Evolutionary conservation across 192 early-diverging fungal species (phyloP), one percentile per base, ranked within the genome.

Genomic region (Coemansia biformis): DNA sequence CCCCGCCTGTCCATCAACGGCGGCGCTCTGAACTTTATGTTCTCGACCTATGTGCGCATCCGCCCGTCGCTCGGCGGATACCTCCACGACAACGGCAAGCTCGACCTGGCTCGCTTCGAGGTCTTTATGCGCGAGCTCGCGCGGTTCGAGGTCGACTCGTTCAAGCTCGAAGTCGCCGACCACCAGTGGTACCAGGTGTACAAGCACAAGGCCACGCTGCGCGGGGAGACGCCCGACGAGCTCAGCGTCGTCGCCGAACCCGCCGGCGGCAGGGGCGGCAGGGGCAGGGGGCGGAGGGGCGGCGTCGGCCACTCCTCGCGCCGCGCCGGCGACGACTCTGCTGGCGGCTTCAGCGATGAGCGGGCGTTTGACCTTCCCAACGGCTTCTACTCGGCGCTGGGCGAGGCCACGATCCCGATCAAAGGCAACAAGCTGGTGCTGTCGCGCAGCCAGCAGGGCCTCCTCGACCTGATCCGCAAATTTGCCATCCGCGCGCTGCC

Each of bases 1-100:
- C 93, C 93, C 30, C 88, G 86, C 48, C 76, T 98, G 28, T 90
- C 96, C 46, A 99, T 99, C 56, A 85, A 85, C 21, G 89, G 93
- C 67, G 92, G 92, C 41, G 93, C 92, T 0, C 56, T 88, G 22
- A 79, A 77, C 44, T 69, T 86, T 7, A 70, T 84, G 69, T 86
- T 85, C 62, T 68, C 77, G 16, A 72, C 82, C 7, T 86, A 89
- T 53, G 80, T 79, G 37, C 72, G 75, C 45, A 63, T 86, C 12
- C 63, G 85, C 18, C 83, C 83, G 1, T 50, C 56, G n/a, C 78
- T 83, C 23, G 85, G 82, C 17, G 91, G 90, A 8, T 99, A 99
- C 47, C 81, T 99, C 18, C 89, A 93, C 38, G 81, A 95, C 50
- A 80, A 78, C 34, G 96, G 96, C 33, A 56, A 62, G n/a, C 60